phyloP scores from a whole-genome alignment of 257 asterid genomes.

The Solanum virginianum region DNA sequence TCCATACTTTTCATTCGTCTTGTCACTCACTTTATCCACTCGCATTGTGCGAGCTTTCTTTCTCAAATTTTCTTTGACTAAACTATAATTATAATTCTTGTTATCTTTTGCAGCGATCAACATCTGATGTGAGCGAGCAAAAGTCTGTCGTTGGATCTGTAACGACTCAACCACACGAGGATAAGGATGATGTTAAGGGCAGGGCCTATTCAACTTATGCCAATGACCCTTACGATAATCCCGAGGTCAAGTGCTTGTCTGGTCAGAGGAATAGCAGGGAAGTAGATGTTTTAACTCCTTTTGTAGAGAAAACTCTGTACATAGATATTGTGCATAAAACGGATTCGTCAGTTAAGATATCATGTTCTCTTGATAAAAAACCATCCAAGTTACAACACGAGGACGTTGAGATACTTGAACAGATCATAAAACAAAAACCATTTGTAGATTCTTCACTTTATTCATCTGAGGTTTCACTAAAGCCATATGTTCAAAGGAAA shows the following conservation, averaged over 20 bases:
- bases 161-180: constrained; percentile 9
- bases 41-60: background rate
- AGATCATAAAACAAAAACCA: constrained; percentile 12
- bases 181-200: constrained; percentile 4
- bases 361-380: constrained; percentile 10
- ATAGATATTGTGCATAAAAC: constrained; percentile 40
- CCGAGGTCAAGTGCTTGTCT: constrained; percentile 9
- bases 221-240: background rate
- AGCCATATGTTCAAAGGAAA: constrained; percentile 9
- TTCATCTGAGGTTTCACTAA: constrained; percentile 4
- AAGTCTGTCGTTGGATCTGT: constrained; percentile 24
- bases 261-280: constrained; percentile 15
- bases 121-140: constrained; percentile 21
- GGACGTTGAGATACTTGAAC: constrained; percentile 1
- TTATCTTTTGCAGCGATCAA: constrained; percentile 20
- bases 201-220: background rate
- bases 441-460: constrained; percentile 12
- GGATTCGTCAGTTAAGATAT: constrained; percentile 9
- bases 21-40: background rate
- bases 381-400: constrained; percentile 5
- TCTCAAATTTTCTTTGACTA: background rate
- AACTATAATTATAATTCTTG: background rate
- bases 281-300: constrained; percentile 13
- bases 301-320: constrained; percentile 49
- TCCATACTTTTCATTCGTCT: background rate